Conservation (phyloP, 352 stramenopile genomes). For the Halophytophthora batemanensis region DNA sequence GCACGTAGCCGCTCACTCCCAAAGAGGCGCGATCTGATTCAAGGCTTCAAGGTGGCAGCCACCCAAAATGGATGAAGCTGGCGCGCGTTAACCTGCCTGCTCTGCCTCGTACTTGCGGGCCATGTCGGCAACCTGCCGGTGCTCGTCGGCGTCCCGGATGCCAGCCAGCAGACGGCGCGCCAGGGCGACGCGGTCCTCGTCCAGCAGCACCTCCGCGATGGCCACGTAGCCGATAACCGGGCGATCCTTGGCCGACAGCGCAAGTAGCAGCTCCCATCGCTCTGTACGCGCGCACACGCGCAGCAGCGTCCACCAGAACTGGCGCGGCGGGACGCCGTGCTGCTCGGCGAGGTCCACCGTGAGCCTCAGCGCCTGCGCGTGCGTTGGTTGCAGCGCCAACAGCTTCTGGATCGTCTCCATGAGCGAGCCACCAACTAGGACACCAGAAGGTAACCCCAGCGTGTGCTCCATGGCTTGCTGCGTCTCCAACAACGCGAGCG, state of each 20-base stretch:
- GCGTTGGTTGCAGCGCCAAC: conserved; percentile 41
- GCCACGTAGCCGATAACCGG: conserved; percentile 43
- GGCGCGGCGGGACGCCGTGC: conserved; percentile 39
- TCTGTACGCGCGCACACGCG: conserved; percentile 36
- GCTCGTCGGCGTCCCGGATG: conserved; percentile 32
- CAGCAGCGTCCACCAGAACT: conserved; percentile 58
- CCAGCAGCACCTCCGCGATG: conserved; percentile 46
- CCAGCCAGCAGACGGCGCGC: conserved; percentile 27
- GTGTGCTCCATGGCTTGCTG: conserved; percentile 39
- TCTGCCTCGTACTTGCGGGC: conserved; percentile 20
- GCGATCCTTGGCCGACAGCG: conserved; percentile 29
- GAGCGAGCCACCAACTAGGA: conserved; percentile 48
- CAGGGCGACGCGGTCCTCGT: conserved; percentile 39
- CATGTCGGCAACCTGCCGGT: conserved; percentile 26
- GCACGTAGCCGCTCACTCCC: too few species aligned
- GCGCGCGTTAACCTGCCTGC: background rate
- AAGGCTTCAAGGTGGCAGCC: conserved; percentile 10
- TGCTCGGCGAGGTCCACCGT: conserved; percentile 40
- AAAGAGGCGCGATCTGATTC: too few species aligned
- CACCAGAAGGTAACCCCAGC: conserved; percentile 37
- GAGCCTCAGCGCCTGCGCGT: conserved; percentile 29
- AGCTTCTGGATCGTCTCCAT: conserved; percentile 61
- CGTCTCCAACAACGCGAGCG: conserved; percentile 38
- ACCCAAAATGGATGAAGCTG: conserved; percentile 16
- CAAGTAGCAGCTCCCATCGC: conserved; percentile 48